These are phyloP conservation scores for Thraustochytrium striatum DNA, from an alignment of 352 stramenopile species.

Conservation along the genomic window DNA sequence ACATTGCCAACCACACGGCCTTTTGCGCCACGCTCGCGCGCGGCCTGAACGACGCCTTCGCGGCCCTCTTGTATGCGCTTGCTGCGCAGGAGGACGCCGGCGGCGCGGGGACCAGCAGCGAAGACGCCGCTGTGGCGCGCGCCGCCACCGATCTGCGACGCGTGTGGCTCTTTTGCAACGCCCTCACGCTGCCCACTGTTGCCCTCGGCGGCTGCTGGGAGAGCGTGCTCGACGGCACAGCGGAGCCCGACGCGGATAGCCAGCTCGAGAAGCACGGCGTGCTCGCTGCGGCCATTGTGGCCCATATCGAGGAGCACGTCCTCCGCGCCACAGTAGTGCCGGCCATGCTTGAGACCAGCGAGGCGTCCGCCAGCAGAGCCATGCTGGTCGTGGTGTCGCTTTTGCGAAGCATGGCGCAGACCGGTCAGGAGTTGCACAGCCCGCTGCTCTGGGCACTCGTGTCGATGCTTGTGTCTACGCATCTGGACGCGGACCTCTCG, in stretches of 20 bases:
- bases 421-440: not conserved
- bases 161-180: no score
- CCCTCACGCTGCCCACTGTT: no score
- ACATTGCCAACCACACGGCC: slow-evolving; percentile 1
- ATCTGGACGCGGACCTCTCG: not conserved
- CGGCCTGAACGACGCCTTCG: not conserved
- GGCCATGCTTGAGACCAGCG: slow-evolving; percentile 12
- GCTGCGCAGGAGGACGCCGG: not conserved
- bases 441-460: slow-evolving; percentile 27
- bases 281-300: not conserved
- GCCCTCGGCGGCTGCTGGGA: not conserved
- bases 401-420: not conserved
- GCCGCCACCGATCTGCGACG: no score
- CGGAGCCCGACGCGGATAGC: no score
- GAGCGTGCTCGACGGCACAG: not conserved
- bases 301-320: not conserved
- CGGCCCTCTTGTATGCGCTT: not conserved
- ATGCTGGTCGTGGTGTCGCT: slow-evolving; percentile 6
- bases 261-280: no score
- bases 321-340: not conserved
- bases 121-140: no score
- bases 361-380: not conserved
- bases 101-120: no score
- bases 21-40: slow-evolving; percentile 5
- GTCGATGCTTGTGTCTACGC: slow-evolving; percentile 33